These are phyloP conservation scores for Psilocybe sp. DNA, from an alignment of 768 basidiomycete species.

Conservation along the genomic window DNA sequence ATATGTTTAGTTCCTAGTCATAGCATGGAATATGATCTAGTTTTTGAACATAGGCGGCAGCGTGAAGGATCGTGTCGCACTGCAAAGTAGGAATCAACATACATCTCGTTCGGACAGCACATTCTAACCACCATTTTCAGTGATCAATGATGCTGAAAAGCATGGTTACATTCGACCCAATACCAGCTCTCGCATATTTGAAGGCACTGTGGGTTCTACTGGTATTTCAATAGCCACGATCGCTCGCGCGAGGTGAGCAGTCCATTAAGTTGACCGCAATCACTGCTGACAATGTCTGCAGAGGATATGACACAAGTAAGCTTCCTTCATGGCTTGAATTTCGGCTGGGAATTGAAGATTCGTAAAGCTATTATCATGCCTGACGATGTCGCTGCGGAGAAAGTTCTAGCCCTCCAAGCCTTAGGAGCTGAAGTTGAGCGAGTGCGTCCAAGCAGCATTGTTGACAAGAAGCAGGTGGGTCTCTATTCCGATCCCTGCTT, in stretches of 20 bases:
- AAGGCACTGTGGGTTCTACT: conserved; percentile 95
- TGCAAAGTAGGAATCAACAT: conserved; percentile 60
- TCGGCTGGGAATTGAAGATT: conserved; percentile 3
- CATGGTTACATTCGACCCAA: conserved; percentile 79
- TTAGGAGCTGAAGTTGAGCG: conserved; percentile 89
- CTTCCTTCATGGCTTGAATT: conserved; percentile 4
- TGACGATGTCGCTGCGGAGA: conserved; percentile 88
- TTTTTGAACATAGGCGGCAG: conserved; percentile 97
- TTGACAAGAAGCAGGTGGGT: conserved; percentile 90
- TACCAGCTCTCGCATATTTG: conserved; percentile 91
- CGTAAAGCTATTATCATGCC: conserved; percentile 81
- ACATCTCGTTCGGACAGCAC: background rate
- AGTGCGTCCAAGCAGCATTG: conserved; percentile 92
- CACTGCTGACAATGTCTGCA: conserved; percentile 24
- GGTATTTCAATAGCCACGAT: conserved; percentile 97
- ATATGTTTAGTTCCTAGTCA: background rate
- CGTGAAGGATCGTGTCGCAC: conserved; percentile 95
- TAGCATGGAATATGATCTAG: conserved; percentile 42
- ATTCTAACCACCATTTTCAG: conserved; percentile 35
- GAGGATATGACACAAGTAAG: conserved; percentile 87
- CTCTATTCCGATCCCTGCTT: conserved; percentile 2
- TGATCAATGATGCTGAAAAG: conserved; percentile 91
- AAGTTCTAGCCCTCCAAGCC: conserved; percentile 77
- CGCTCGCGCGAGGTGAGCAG: conserved; percentile 72
- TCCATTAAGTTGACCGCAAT: background rate